Base-by-base conservation (phyloP, 441 rosid species). In the Macaranga tanarius region DNA sequence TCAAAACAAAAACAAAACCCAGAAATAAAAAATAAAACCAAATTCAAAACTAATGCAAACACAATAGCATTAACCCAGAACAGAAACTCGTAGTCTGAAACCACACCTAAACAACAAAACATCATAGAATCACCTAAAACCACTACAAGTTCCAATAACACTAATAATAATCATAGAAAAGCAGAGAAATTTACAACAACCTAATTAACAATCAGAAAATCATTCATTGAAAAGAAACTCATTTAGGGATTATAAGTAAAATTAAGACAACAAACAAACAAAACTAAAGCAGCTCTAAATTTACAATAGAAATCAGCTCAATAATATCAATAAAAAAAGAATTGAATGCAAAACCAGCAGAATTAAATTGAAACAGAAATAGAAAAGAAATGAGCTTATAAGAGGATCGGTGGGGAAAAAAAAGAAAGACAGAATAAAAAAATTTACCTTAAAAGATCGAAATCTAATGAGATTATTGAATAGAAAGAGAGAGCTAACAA, bases 251-350 rank as follows among this genome's bases (percentile, higher is more conserved):
- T 25, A 26, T 0, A 50, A 52, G 51, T 12, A 34, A 34, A 0
- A 34, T 34, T 34, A 34, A 34, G 38, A 34, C 4, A 34, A 34
- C 38, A 34, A 34, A 17, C 6, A 64, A 40, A 16, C n/a, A 34
- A 17, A 22, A 25, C 22, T 25, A 22, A 65, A 71, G 2, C 25
- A 52, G 26, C 69, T 31, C 51, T 4, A 54, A 40, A 34, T 28
- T 60, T 10, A 47, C 50, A 52, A 70, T 34, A 62, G 10, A 50
- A 52, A 62, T 62, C 62, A 80, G 84, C 78, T 77, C 54, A 73
- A 79, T 3, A 34, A 34, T 4, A 34, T 34, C 38, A 81, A 61
- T 68, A 57, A 70, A 47, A 16, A 1, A 6, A 38, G 6, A 52
- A 38, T n/a, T 17, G 44, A 42, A 13, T 8, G 3, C 0, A 31